Conservation (phyloP, 306 rosid species). For the Quercus ilex region DNA sequence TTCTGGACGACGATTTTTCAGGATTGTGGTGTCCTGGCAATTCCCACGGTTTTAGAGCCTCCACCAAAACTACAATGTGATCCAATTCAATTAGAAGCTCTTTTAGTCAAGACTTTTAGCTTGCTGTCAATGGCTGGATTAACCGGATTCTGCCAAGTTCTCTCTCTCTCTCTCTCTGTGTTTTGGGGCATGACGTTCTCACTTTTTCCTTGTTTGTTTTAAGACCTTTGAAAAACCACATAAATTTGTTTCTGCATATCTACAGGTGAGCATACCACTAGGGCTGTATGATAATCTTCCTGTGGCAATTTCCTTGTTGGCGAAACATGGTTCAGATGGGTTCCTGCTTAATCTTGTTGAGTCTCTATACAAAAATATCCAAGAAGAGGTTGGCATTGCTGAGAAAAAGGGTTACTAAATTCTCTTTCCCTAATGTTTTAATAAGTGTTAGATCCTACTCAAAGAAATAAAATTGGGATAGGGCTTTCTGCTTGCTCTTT, state of each 20-base stretch:
- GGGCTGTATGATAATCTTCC: conserved; percentile 67
- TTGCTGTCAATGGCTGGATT: conserved; percentile 78
- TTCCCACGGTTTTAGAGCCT: conserved; percentile 83
- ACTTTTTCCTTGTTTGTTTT: background rate
- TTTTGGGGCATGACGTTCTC: background rate
- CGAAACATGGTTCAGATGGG: conserved; percentile 72
- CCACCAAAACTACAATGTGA: conserved; percentile 70
- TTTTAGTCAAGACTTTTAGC: conserved; percentile 65
- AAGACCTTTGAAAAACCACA: background rate
- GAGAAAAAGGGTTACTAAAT: background rate
- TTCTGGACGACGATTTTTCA: conserved; percentile 20
- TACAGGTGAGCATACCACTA: conserved; percentile 81
- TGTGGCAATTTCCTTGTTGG: conserved; percentile 70
- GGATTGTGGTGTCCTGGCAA: conserved; percentile 75
- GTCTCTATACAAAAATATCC: conserved; percentile 44
- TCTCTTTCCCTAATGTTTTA: background rate
- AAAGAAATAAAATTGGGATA: background rate
- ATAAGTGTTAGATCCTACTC: too few species aligned
- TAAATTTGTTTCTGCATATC: background rate
- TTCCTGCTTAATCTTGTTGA: conserved; percentile 72
- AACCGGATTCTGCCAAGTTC: conserved; percentile 91
- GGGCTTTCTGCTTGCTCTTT: background rate
- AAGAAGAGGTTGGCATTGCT: conserved; percentile 29
- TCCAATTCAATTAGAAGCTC: conserved; percentile 40
- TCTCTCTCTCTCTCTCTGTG: background rate